A percentile compares a stretch with the other conserved stretches of the same genome.
Evolutionary conservation across 768 basidiomycete genomes (phyloP).

Genomic region (Lactifluus piperatus): DNA sequence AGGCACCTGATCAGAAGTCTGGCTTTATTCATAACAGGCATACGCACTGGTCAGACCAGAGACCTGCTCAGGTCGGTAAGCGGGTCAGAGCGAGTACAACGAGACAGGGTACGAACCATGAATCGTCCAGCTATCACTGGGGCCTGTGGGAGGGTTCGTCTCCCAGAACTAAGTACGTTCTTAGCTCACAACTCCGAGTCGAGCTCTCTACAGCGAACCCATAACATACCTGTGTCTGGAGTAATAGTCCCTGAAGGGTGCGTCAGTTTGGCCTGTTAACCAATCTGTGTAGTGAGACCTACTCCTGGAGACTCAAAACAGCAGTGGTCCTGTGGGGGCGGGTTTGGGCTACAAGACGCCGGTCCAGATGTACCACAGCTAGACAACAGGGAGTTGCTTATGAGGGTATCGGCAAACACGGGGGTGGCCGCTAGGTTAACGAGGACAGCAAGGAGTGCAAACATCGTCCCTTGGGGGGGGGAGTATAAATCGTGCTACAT

Average conservation of each 20-base stretch:
- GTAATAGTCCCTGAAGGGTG: slow-evolving; percentile 42
- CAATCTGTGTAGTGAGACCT: slow-evolving; percentile 22
- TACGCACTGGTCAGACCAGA: slow-evolving; percentile 58
- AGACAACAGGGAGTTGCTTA: slow-evolving; percentile 32
- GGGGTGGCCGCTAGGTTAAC: not conserved
- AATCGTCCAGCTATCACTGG: slow-evolving; percentile 62
- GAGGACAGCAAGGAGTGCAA: slow-evolving; percentile 13
- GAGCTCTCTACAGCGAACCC: not conserved
- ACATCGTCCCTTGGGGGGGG: slow-evolving; percentile 21
- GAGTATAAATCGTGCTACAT: not conserved
- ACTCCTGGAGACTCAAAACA: slow-evolving; percentile 64
- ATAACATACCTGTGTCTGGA: slow-evolving; percentile 43
- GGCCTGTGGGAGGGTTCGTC: slow-evolving; percentile 52
- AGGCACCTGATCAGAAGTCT: not conserved
- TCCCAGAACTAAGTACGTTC: slow-evolving; percentile 57
- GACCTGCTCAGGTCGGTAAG: slow-evolving; percentile 31
- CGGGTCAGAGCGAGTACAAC: not conserved
- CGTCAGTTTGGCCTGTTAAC: not conserved
- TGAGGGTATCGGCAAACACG: slow-evolving; percentile 20
- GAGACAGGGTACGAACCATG: slow-evolving; percentile 41
- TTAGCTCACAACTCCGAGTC: not conserved
- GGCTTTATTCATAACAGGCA: not conserved
- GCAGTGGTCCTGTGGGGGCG: slow-evolving; percentile 37
- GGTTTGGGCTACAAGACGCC: slow-evolving; percentile 47
- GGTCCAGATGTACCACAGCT: slow-evolving; percentile 43